These are phyloP conservation scores for Stellera chamaejasme DNA, from an alignment of 345 rosid genomes.

Conservation along the genomic window DNA sequence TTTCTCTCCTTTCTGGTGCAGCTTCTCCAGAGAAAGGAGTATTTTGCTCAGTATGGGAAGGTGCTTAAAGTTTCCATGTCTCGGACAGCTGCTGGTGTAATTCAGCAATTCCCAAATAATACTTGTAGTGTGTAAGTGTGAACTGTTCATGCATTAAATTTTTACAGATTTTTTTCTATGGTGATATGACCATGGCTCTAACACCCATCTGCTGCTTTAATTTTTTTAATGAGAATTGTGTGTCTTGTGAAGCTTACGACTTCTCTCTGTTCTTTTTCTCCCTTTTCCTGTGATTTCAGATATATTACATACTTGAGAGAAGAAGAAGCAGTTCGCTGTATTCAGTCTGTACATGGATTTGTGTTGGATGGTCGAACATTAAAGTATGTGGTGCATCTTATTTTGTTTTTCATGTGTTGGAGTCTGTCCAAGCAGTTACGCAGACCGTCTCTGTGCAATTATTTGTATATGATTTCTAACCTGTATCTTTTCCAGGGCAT, in stretches of 20 bases:
- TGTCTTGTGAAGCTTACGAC: neutral
- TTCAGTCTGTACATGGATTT: slow-evolving; percentile 86
- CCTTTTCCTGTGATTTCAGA: slow-evolving; percentile 21
- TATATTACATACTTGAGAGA: slow-evolving; percentile 78
- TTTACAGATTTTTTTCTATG: neutral
- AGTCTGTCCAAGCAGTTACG: too few relatives aligned
- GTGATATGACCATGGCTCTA: too few relatives aligned
- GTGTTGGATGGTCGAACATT: slow-evolving; percentile 72
- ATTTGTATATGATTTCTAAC: slow-evolving; percentile 1
- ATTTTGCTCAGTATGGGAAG: slow-evolving; percentile 90
- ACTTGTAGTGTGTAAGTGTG: slow-evolving; percentile 87
- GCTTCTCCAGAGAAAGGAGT: slow-evolving; percentile 74
- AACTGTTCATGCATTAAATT: neutral
- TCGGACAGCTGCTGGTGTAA: slow-evolving; percentile 76
- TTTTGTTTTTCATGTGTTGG: neutral
- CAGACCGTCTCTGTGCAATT: too few relatives aligned
- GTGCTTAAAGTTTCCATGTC: slow-evolving; percentile 91
- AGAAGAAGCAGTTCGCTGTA: slow-evolving; percentile 90
- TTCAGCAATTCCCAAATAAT: slow-evolving; percentile 81
- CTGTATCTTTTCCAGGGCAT: slow-evolving; percentile 49
- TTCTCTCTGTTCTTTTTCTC: neutral
- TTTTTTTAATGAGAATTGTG: too few relatives aligned
- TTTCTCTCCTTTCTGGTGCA: slow-evolving; percentile 17
- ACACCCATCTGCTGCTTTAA: too few relatives aligned
- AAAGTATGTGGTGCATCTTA: slow-evolving; percentile 32